phyloP scores from a whole-genome alignment of 176 grass and related monocot genomes.

The Poa annua region DNA sequence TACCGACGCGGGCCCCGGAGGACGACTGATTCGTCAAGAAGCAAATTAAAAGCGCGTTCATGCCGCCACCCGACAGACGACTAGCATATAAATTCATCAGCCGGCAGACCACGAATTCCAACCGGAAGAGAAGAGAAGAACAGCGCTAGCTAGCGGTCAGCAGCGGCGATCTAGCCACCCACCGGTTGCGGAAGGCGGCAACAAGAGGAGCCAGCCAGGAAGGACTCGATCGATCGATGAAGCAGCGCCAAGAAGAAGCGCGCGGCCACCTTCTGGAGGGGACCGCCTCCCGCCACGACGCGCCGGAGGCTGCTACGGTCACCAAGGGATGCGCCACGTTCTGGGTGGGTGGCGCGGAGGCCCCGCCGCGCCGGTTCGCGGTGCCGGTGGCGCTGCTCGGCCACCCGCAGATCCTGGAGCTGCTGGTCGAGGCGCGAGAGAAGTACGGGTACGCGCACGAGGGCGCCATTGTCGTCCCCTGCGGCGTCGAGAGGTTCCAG shows the following conservation, averaged over 20 bases:
- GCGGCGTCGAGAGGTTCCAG: neutral
- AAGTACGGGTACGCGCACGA: slow-evolving; percentile 9
- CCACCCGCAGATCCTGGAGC: slow-evolving; percentile 35
- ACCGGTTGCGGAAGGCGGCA: neutral
- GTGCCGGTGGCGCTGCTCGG: slow-evolving; percentile 36
- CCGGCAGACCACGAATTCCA: neutral
- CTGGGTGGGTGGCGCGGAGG: neutral
- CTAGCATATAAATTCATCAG: no score
- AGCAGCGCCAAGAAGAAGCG: slow-evolving; percentile 6
- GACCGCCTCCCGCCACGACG: neutral
- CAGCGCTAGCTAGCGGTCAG: neutral
- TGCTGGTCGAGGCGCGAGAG: slow-evolving; percentile 37
- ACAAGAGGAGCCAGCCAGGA: neutral
- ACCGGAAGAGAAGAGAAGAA: neutral
- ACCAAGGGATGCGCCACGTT: slow-evolving; percentile 29
- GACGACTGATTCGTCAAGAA: slow-evolving; percentile 13
- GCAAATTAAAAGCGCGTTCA: neutral
- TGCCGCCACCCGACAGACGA: neutral
- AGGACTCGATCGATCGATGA: neutral
- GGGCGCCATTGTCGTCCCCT: slow-evolving; percentile 15
- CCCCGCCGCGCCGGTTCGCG: slow-evolving; percentile 12
- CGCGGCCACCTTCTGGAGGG: slow-evolving; percentile 15
- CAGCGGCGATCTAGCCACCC: neutral
- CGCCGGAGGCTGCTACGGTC: neutral
- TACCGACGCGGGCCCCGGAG: neutral